These are phyloP conservation scores for Gossypium raimondii DNA, from an alignment of 345 rosid species.

Conservation along the genomic window DNA sequence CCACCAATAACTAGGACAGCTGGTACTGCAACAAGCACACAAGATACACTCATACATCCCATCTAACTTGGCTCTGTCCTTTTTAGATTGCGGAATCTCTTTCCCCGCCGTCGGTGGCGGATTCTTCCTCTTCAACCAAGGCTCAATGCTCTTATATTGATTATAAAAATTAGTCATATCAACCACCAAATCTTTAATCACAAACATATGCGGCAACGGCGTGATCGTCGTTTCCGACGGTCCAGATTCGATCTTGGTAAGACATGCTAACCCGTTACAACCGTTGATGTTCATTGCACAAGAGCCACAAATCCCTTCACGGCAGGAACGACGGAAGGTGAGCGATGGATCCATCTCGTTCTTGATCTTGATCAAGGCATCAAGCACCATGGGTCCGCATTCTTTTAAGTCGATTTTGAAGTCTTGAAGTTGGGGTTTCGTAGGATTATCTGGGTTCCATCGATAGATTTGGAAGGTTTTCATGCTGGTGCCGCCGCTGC, in stretches of 20 bases:
- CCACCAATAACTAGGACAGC: constrained; percentile 99
- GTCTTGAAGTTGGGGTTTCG: constrained; percentile 65
- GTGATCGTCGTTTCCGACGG: constrained; percentile 42
- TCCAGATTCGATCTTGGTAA: constrained; percentile 64
- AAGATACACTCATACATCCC: constrained; percentile 97
- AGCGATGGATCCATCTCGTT: constrained; percentile 90
- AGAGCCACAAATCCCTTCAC: constrained; percentile 95
- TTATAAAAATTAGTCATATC: constrained; percentile 96
- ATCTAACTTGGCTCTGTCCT: constrained; percentile 81
- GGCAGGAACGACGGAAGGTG: constrained; percentile 93
- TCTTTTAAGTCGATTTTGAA: constrained; percentile 75
- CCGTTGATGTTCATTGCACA: constrained; percentile 97
- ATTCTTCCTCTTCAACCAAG: constrained; percentile 94
- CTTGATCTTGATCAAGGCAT: constrained; percentile 93
- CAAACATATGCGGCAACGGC: constrained; percentile 94
- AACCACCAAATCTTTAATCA: constrained; percentile 89
- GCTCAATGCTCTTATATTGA: constrained; percentile 97
- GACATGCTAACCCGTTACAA: constrained; percentile 88
- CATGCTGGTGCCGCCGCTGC: constrained; percentile 16
- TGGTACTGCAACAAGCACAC: constrained; percentile 90
- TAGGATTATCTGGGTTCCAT: constrained; percentile 78
- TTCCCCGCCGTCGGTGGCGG: constrained; percentile 61
- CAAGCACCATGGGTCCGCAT: constrained; percentile 95
- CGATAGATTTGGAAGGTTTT: constrained; percentile 90
- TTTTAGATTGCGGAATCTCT: constrained; percentile 89